Evolutionary conservation across 495 filamentous ascomycete species (phyloP), one percentile per base, ranked within the genome.

Genomic region (Schizothecium vesticola): DNA sequence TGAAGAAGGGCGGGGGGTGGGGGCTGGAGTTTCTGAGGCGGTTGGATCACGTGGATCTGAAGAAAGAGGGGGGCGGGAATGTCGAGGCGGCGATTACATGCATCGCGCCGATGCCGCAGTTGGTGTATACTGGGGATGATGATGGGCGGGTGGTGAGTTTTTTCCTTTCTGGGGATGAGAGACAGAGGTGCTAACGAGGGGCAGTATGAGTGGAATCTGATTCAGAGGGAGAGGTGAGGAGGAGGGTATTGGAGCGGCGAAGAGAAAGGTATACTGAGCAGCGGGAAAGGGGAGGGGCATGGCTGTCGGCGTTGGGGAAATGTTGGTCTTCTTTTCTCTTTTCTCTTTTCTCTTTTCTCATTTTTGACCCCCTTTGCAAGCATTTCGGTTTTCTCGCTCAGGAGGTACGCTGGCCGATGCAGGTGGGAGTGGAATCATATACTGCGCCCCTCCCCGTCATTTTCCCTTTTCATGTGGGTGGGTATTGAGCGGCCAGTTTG

Each of bases 41-140:
- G 36, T 83, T 99, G 59, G 91, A 97, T 77, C 93, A 97, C 78
- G 83, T 90, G 24, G 93, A 97, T 76, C 81, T 83, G 60, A 84
- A 80, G 67, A 87, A 88, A 63, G 91, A 92, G 75, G 89, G 83
- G 31, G 92, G 92, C 0, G 86, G 83, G 31, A 94, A 96, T 70
- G 86, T 89, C n/a, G 84, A 86, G 58, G 89, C 89, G n/a, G 89
- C 90, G 2, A 93, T 97, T 65, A 97, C 91, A 25, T 93, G 90
- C 70, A 91, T 99, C 64, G 82, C 92, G 60, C 92, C 95, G 13
- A 90, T 93, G 83, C 86, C 91, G 70, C 87, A 89, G 69, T 85
- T 89, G 65, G 90, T 98, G 13, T 97, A 97, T 79, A 97, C 94
- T 0, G 94, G 95, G 9, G 94, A 97, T 80, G 94, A 97, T 67